Evolutionary conservation across 1,284 basidiomycete species (phyloP), one percentile per base, ranked within the genome.

Genomic region (Moesziomyces sp.): DNA sequence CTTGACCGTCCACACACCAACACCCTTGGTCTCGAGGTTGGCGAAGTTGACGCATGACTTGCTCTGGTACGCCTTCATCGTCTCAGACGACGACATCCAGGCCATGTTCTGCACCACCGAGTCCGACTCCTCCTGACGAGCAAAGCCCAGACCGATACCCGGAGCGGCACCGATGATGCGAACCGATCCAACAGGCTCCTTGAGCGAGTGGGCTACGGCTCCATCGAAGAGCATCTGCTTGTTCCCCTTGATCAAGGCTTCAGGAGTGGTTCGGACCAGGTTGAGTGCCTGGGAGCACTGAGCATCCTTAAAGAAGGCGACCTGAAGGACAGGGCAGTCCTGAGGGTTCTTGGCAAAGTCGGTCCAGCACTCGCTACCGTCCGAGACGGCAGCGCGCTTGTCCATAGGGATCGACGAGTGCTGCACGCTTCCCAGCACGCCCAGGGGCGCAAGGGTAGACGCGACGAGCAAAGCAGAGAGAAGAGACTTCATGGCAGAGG

Each of bases 61-160:
- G 8, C 10, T 23, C 43, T 45, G 19, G 40, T 46, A 73, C 5
- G 64, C 70, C 1, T 45, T n/a, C 19, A n/a, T 42, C 0, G 54
- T 59, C 21, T 52, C 24, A 8, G 46, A 44, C 6, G 64, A 19
- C 1, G 64, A 73, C 52, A 73, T 46, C 48, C 46, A 67, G 0
- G 70, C 70, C 57, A 56, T 58, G 54, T 73, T 73, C 50, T 63
- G 58, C 9, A 67, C 58, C 16, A 64, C 46, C 3, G 7, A 30
- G 47, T 73, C 70, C 9, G 70, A 67, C 38, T 73, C 70, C 30
- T 56, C 56, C 3, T 19, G n/a, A 14, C 47, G 48, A 2, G 59
- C 64, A 23, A 73, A 73, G 1, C 70, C 70, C 33, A 73, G 43
- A 7, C 64, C 70, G n/a, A 67, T 45, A 10, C 64, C 70, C 7